phyloP scores from a whole-genome alignment of 768 basidiomycete genomes.

The Lentinula sp. region DNA sequence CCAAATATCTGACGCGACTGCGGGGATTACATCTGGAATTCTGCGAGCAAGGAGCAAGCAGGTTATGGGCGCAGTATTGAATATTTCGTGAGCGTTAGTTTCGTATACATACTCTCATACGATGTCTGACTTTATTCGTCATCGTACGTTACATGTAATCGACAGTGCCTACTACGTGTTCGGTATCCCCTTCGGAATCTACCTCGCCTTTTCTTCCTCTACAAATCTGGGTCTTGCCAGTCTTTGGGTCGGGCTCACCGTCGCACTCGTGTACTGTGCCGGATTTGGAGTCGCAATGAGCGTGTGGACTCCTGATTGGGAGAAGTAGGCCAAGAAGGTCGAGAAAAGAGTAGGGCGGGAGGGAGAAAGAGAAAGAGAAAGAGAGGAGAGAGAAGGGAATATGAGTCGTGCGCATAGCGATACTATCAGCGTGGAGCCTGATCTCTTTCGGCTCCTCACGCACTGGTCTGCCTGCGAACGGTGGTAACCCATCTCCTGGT shows the following conservation, averaged over 20 bases:
- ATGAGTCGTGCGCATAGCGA: not conserved
- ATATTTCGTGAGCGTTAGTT: conserved; percentile 47
- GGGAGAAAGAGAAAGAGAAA: not conserved
- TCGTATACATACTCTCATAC: conserved; percentile 17
- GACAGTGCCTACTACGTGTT: conserved; percentile 2
- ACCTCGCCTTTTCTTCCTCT: conserved; percentile 54
- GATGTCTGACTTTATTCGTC: conserved; percentile 75
- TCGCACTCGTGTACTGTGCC: conserved; percentile 55
- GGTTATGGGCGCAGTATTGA: conserved; percentile 70
- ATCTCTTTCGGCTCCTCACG: not conserved
- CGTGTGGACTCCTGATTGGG: conserved; percentile 57
- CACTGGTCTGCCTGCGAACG: conserved; percentile 8
- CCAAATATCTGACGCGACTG: conserved; percentile 81
- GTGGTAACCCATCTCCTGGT: conserved; percentile 4
- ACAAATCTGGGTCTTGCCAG: conserved; percentile 54
- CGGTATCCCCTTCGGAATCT: conserved; percentile 78
- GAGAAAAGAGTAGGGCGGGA: conserved; percentile 44
- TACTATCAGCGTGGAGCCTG: not conserved
- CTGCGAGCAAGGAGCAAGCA: conserved; percentile 81
- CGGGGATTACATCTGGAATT: conserved; percentile 66
- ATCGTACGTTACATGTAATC: conserved; percentile 4
- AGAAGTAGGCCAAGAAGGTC: conserved; percentile 60
- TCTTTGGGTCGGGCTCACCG: conserved; percentile 80
- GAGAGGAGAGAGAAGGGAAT: not conserved
- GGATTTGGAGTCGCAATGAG: conserved; percentile 47